Conservation (phyloP, 2,329 filamentous ascomycete species). For the Seiridium unicorne region DNA sequence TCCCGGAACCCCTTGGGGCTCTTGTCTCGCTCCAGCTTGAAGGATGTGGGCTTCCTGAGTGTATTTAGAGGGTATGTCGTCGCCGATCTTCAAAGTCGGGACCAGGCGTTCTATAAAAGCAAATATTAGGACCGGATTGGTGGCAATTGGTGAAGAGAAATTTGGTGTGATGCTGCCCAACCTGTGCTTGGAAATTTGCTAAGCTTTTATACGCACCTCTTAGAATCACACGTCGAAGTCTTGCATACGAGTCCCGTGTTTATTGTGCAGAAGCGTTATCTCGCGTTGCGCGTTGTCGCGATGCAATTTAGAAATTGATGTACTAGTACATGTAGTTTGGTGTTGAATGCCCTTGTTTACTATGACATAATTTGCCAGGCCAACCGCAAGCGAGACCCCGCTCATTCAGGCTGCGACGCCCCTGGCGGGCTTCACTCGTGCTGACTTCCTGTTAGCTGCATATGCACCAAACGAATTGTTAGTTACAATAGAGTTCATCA, state of each 20-base stretch:
- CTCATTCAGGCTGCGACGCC: not conserved
- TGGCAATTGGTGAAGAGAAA: too few relatives aligned
- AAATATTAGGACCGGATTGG: too few relatives aligned
- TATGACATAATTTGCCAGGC: constrained; percentile 26
- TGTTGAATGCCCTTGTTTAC: constrained; percentile 8
- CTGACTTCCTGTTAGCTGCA: not conserved
- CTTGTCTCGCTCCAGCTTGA: constrained; percentile 9
- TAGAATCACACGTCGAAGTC: not conserved
- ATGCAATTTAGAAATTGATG: not conserved
- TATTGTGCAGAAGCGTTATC: constrained; percentile 4
- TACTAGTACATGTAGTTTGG: not conserved
- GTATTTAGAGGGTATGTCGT: not conserved
- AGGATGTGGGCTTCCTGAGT: not conserved
- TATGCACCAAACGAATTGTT: not conserved
- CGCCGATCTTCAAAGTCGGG: not conserved
- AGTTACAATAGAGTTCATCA: not conserved
- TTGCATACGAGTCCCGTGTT: constrained; percentile 12
- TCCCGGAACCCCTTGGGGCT: constrained; percentile 11
- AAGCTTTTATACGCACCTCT: not conserved
- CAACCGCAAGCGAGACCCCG: constrained; percentile 13
- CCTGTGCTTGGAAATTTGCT: not conserved
- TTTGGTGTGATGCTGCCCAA: not conserved
- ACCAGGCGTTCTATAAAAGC: constrained; percentile 23
- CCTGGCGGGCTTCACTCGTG: not conserved
- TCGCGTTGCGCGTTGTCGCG: not conserved